Evolutionary conservation across 106 monocot species (phyloP), one percentile per base, ranked within the genome.

Genomic region (Iris macrosiphon): DNA sequence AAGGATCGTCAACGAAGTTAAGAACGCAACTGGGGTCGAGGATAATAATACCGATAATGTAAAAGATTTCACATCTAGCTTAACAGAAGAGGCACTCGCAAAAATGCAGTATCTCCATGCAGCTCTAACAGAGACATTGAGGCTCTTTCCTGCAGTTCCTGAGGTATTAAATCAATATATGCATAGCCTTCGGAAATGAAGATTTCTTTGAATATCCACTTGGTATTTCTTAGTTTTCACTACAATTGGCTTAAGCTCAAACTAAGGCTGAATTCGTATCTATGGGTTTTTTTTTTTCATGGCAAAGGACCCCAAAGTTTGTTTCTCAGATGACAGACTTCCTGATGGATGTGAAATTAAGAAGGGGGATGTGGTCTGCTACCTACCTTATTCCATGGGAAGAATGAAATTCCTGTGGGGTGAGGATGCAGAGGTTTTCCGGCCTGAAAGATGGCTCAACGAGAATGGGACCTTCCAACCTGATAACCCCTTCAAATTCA

Each of bases 361-460:
- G 23, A 75, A 84, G 72, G 84, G 79, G 2, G 84, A 84, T 52
- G 27, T 72, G 2, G 53, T 84, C 55, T 29, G 21, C 31, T 84
- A 65, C 21, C 52, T 68, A 28, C 79, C 79, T 31, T 84, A 64
- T 23, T 42, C 75, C 0, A 84, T 84, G 84, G 84, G 84, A 1
- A 67, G 84, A 57, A 79, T 84, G 84, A 54, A 71, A 41, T 63
- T 19, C 34, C 25, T 84, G 7, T 84, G 84, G 84, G 84, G 84
- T 15, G 50, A 79, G 6, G 79, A 84, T 59, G 84, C 84, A 11
- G 84, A 79, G 32, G 34, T 4, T 13, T 83, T 83, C 20, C 55
- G 63, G 3, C 83, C 83, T 1, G 83, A 83, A 28, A 78, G 83
- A 11, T 83, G 83, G 83, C 37, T 83, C 10, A 38, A 74, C 8